Percentiles rank a stretch among this genome's conserved stretches.
Evolutionary conservation across 495 filamentous ascomycete species (phyloP).

Genomic region (Sphaerosporella brunnea): DNA sequence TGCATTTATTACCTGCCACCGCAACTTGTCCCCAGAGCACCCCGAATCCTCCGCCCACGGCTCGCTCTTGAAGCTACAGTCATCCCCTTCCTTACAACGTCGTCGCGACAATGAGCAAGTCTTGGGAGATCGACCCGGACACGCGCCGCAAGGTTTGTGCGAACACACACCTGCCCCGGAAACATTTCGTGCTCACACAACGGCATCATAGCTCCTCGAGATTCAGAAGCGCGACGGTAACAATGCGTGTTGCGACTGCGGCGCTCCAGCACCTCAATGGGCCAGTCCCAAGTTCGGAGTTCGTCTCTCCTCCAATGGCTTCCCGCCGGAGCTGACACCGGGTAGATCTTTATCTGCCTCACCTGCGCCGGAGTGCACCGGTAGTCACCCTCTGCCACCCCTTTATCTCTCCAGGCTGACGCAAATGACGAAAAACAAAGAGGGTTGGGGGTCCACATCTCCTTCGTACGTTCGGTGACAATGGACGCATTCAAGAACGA

Average conservation of each 20-base stretch:
- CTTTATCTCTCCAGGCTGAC: neutral
- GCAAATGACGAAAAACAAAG: constrained; percentile 1
- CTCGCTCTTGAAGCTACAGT: no score
- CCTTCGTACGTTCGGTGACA: constrained; percentile 85
- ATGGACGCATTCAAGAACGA: constrained; percentile 86
- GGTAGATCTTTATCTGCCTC: constrained; percentile 78
- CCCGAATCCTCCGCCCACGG: no score
- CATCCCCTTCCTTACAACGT: no score
- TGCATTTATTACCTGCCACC: no score
- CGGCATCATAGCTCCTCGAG: constrained; percentile 46
- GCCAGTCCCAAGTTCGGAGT: constrained; percentile 46
- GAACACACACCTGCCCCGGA: neutral
- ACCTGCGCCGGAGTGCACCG: constrained; percentile 90
- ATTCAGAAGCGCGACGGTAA: constrained; percentile 80
- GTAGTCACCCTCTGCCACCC: constrained; percentile 5
- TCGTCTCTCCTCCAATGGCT: neutral
- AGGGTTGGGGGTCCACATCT: constrained; percentile 90
- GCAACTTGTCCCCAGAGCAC: no score
- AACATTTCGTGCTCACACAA: neutral
- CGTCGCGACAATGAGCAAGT: constrained; percentile 5
- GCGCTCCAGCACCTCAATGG: constrained; percentile 92
- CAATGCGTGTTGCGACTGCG: constrained; percentile 80
- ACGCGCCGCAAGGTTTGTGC: constrained; percentile 5
- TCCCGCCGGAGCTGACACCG: neutral
- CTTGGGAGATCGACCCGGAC: constrained; percentile 8